Percentiles rank a stretch among this genome's conserved stretches.
Evolutionary conservation across 2,329 filamentous ascomycete genomes (phyloP).

Genomic region (Colletotrichum cordylinicola): DNA sequence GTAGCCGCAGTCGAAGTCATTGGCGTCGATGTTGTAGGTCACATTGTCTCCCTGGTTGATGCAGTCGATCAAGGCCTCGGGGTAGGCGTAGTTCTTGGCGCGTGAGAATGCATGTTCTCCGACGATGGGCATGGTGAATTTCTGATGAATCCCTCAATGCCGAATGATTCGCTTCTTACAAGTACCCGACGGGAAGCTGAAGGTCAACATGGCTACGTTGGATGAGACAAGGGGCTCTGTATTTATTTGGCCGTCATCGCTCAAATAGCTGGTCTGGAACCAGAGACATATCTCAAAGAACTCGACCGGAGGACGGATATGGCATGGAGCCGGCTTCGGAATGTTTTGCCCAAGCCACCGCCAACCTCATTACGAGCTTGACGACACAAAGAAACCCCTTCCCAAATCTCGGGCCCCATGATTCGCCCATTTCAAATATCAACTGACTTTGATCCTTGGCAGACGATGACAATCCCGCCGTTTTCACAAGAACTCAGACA

Average conservation of each 20-base stretch:
- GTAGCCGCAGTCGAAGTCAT: background rate
- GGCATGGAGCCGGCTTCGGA: background rate
- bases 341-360: background rate
- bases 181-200: background rate
- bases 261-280: background rate
- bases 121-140: background rate
- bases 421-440: background rate
- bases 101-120: background rate
- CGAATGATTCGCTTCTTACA: background rate
- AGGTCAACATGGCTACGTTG: background rate
- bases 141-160: background rate
- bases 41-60: background rate
- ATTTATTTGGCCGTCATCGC: background rate
- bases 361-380: background rate
- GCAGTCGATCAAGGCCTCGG: background rate
- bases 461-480: background rate
- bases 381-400: background rate
- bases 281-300: background rate
- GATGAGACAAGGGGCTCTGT: background rate
- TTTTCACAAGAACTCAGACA: background rate
- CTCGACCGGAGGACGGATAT: background rate
- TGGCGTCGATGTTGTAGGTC: background rate
- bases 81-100: background rate
- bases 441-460: background rate
- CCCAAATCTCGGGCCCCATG: rapidly evolving